Evolutionary conservation across 2,329 filamentous ascomycete species (phyloP).

Genomic region (Aspergillus neoniger): DNA sequence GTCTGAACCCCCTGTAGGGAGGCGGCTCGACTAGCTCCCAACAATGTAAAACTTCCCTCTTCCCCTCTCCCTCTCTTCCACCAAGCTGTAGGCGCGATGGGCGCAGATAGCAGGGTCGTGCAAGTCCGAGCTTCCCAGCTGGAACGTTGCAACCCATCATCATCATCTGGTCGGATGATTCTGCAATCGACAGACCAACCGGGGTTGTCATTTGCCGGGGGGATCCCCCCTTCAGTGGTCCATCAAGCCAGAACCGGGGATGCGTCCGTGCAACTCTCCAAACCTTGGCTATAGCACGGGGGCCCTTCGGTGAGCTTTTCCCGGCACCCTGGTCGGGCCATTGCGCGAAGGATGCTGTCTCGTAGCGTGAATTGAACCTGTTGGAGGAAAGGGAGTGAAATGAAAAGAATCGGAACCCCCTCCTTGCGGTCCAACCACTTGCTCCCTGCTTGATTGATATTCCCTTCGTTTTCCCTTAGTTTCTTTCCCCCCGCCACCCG

Average conservation of each 20-base stretch:
- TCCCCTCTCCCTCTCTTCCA: not conserved
- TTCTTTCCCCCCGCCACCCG: slow-evolving; percentile 3
- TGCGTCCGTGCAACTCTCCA: slow-evolving; percentile 15
- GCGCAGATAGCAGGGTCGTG: not conserved
- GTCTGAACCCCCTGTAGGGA: not conserved
- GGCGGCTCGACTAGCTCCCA: not conserved
- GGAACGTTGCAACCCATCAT: slow-evolving; percentile 11
- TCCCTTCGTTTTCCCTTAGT: not conserved
- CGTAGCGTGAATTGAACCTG: not conserved
- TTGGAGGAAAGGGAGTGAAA: not conserved
- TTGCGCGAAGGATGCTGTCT: not conserved
- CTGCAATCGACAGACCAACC: slow-evolving; percentile 14
- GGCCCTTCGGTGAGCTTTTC: slow-evolving; percentile 1
- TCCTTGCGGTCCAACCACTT: slow-evolving; percentile 4
- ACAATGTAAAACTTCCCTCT: not conserved
- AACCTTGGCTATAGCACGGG: not conserved
- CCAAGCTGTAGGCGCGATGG: not conserved
- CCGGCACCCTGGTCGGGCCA: not conserved
- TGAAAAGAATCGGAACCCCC: not conserved
- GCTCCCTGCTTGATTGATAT: not conserved
- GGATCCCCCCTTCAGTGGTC: not conserved
- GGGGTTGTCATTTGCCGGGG: slow-evolving; percentile 15
- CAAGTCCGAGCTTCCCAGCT: not conserved
- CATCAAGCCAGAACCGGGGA: slow-evolving; percentile 6
- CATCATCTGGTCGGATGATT: slow-evolving; percentile 18